Evolutionary conservation across 768 basidiomycete species (phyloP), one percentile per base, ranked within the genome.

Genomic region (Fistulinella prunicolor): DNA sequence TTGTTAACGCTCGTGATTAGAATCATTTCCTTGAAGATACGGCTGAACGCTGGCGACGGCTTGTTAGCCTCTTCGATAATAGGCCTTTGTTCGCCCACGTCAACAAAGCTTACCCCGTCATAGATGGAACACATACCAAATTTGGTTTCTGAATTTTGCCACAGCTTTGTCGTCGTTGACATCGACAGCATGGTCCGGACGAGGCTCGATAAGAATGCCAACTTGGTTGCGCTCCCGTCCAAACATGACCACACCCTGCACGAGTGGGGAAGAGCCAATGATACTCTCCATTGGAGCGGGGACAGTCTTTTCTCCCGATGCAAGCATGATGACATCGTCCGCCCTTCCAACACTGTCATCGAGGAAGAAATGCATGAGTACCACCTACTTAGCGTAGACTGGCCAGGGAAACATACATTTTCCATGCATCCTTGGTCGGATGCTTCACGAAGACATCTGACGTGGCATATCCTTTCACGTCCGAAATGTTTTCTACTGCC

Each of bases 11-110:
- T 57, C 1, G 77, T 64, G 9, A 80, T 55, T n/a, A 80, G 30
- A 38, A 81, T 77, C 78, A 80, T 74, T 55, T 81, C 75, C 59
- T 77, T 77, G 60, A 73, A 77, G 7, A 78, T 68, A 6, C 71
- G 65, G 46, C 73, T 74, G 49, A 72, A 75, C 0, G 70, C 62
- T 0, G 77, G 77, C 0, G 74, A 66, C 2, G 53, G 48, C 9
- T 54, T 59, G 38, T 78, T 78, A 1, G 75, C 77, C 34, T 75
- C 70, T n/a, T 75, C 74, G 1, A 79, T 68, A 17, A 53, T 42
- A 0, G 70, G 64, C 70, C 73, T 76, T 32, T 30, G 9, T 29
- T 32, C 6, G n/a, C 6, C 16, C 9, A 21, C 28, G 40, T 46
- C 22, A 26, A 21, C 14, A 4, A 20, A 16, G 6, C 4, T 40